Evolutionary conservation across 176 grass and related monocot species (phyloP).

Genomic region (Zizania latifolia): DNA sequence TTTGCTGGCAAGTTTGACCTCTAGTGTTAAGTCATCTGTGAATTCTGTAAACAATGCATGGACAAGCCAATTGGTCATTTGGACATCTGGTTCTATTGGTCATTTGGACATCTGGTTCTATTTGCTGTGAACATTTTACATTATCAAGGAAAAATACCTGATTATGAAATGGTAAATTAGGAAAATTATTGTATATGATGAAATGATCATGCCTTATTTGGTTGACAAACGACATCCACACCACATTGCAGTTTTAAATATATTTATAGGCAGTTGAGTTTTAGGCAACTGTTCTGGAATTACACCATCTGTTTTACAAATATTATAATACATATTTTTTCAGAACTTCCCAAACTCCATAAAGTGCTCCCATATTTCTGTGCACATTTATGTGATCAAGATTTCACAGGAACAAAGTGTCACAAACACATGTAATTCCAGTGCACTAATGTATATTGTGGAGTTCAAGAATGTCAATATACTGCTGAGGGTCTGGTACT

Average conservation of each 20-base stretch:
- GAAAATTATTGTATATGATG: neutral
- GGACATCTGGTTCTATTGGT: no score
- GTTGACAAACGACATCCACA: neutral
- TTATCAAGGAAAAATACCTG: neutral
- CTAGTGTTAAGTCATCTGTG: neutral
- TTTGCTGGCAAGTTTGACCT: constrained; percentile 1
- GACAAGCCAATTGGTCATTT: no score
- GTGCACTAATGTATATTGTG: neutral
- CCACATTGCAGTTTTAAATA: neutral
- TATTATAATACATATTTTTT: constrained; percentile 1
- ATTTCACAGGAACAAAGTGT: neutral
- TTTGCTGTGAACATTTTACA: neutral
- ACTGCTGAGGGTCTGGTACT: no score
- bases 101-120: no score
- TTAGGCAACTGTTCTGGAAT: neutral
- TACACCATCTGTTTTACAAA: neutral
- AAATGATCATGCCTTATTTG: neutral
- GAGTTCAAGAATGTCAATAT: neutral
- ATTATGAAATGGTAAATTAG: neutral
- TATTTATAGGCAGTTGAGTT: neutral
- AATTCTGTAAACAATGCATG: neutral
- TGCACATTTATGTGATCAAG: neutral
- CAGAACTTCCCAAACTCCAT: neutral
- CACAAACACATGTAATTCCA: neutral
- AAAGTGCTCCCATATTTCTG: constrained; percentile 10